A percentile compares a stretch with the other conserved stretches of the same genome.
Conservation (phyloP, 129 eudicot species). For the Artemisia tridentata region DNA sequence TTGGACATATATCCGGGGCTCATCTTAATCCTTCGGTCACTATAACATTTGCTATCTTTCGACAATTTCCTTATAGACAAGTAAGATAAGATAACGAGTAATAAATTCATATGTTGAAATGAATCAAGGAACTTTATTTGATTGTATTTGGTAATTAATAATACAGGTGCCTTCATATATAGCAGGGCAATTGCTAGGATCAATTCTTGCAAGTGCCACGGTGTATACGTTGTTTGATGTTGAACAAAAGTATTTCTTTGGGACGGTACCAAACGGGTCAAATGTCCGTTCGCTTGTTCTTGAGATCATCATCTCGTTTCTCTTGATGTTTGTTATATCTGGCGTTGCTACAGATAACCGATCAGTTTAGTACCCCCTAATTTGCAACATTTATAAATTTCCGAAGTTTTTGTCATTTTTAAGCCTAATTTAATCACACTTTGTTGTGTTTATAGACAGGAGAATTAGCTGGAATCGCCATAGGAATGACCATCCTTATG, state of each 20-base stretch:
- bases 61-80: conserved; percentile 55
- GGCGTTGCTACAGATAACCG: conserved; percentile 62
- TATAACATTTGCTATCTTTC: conserved; percentile 49
- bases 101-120: not conserved
- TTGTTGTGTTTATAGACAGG: conserved; percentile 47
- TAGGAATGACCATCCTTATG: conserved; percentile 60
- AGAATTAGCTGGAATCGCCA: conserved; percentile 65
- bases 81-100: conserved; percentile 13
- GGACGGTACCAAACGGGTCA: conserved; percentile 51
- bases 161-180: conserved; percentile 58
- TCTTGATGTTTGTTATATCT: conserved; percentile 68
- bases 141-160: not conserved
- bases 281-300: conserved; percentile 38
- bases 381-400: not conserved
- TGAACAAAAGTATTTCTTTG: conserved; percentile 38
- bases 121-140: not conserved
- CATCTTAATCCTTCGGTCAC: conserved; percentile 63
- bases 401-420: not conserved
- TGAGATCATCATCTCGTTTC: conserved; percentile 51
- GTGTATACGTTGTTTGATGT: conserved; percentile 39
- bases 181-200: conserved; percentile 52
- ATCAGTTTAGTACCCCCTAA: conserved; percentile 44
- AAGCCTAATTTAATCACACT: not conserved
- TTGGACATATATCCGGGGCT: conserved; percentile 56
- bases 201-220: conserved; percentile 58